phyloP scores from a whole-genome alignment of 495 filamentous ascomycete species.

The Penicillium desertorum region DNA sequence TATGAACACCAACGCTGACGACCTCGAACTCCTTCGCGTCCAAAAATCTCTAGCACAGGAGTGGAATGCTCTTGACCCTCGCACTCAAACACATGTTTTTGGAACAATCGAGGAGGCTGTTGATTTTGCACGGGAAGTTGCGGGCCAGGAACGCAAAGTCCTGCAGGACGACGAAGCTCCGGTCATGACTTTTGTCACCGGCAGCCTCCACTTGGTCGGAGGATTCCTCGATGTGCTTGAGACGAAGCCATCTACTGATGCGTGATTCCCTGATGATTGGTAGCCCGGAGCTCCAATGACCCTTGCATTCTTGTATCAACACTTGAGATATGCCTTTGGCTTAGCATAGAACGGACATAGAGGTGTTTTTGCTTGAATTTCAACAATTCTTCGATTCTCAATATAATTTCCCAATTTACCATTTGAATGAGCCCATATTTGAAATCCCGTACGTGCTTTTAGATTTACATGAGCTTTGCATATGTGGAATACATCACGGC shows the following conservation, averaged over 20 bases:
- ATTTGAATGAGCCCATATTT: neutral
- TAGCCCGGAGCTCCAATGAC: constrained; percentile 19
- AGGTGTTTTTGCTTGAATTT: constrained; percentile 31
- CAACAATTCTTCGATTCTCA: constrained; percentile 29
- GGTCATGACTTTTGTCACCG: constrained; percentile 65
- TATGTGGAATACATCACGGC: no score
- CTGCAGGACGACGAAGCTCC: constrained; percentile 37
- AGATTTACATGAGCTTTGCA: neutral
- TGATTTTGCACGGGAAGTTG: constrained; percentile 58
- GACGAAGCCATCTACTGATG: constrained; percentile 39
- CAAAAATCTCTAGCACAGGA: constrained; percentile 72
- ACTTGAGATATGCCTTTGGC: constrained; percentile 23
- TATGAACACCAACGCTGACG: constrained; percentile 64
- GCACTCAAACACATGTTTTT: constrained; percentile 61
- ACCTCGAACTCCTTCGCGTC: constrained; percentile 66
- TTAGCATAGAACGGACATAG: constrained; percentile 21
- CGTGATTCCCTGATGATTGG: constrained; percentile 17
- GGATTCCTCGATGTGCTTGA: constrained; percentile 76
- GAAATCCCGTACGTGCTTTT: neutral
- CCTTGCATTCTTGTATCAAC: constrained; percentile 33
- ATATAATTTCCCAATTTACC: constrained; percentile 13
- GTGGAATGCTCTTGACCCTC: constrained; percentile 67
- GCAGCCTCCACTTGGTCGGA: constrained; percentile 87
- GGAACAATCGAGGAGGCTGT: constrained; percentile 87
- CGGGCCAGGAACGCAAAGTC: constrained; percentile 32